Conservation (phyloP, 352 stramenopile species). For the Pythium volutum region DNA sequence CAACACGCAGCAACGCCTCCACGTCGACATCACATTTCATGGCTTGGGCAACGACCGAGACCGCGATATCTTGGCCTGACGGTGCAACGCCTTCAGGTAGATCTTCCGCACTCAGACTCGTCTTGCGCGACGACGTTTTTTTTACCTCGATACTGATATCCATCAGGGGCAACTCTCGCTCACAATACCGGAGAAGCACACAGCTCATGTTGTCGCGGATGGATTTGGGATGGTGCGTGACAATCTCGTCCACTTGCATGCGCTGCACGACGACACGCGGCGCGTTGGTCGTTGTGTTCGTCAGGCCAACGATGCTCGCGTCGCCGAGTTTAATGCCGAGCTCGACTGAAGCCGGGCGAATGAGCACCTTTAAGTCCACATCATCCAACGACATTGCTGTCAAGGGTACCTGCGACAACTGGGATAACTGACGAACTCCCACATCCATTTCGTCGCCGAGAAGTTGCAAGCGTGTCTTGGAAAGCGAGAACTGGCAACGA, state of each 20-base stretch:
- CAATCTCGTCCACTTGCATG: constrained; percentile 71
- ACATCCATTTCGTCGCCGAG: constrained; percentile 31
- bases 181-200: constrained; percentile 63
- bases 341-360: constrained; percentile 62
- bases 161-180: constrained; percentile 64
- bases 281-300: neutral
- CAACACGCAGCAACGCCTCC: constrained; percentile 65
- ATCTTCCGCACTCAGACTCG: constrained; percentile 7
- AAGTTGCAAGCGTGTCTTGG: constrained; percentile 51
- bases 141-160: constrained; percentile 58
- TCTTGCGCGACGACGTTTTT: constrained; percentile 12
- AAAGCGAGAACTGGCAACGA: constrained; percentile 62
- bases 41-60: constrained; percentile 75
- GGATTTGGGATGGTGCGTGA: constrained; percentile 57
- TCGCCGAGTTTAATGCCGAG: constrained; percentile 67
- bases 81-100: neutral
- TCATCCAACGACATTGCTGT: constrained; percentile 42
- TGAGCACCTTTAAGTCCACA: constrained; percentile 68
- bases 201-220: constrained; percentile 71
- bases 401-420: neutral
- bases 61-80: constrained; percentile 33
- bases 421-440: neutral
- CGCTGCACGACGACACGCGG: constrained; percentile 48
- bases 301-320: constrained; percentile 50
- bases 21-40: constrained; percentile 81